Evolutionary conservation across 1,139 yeast species (phyloP), one percentile per base, ranked within the genome.

Genomic region (Saccharomyces hybrid): DNA sequence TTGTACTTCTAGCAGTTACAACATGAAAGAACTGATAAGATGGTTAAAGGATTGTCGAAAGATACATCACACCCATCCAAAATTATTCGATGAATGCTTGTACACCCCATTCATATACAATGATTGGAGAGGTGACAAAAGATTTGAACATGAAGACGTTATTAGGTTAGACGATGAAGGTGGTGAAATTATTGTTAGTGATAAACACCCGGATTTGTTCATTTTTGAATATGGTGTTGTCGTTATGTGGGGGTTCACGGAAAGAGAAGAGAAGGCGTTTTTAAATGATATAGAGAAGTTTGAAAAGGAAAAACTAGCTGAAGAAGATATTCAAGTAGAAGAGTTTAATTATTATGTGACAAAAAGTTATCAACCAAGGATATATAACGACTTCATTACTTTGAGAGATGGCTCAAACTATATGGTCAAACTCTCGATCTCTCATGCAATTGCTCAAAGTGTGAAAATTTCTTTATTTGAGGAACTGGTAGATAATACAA

Each of bases 341-440:
- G 96, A 93, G 68, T 88, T 93, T 72, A 91, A 91, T 69, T 93
- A 90, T 71, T 93, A 91, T 69, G 85, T 93, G 57, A 91, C 99
- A 9, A 84, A 85, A 68, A 84, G 91, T 57, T 91, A 93, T 69
- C 97, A 91, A 70, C 97, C 98, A 2, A 79, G 98, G 64, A 91
- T 91, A 51, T 91, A 91, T 70, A 91, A 93, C 66, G 99, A 93
- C 69, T 91, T 91, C 67, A 90, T 93, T 62, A 89, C 98, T 0
- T 75, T 93, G 53, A 78, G 96, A 59, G 98, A 91, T 67, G 96
- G 91, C 60, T 79, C 87, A 3, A 91, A 90, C 68, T 91, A 90
- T 67, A 88, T 90, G 96, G 75, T 88, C 56, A 90, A 90, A 70
- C 74, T 90, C 50, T 87, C 95, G 5, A 88, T 90, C 25, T 88